A percentile compares a stretch with the other conserved stretches of the same genome.
phyloP scores from a whole-genome alignment of 306 rosid genomes.

The Purshia tridentata region DNA sequence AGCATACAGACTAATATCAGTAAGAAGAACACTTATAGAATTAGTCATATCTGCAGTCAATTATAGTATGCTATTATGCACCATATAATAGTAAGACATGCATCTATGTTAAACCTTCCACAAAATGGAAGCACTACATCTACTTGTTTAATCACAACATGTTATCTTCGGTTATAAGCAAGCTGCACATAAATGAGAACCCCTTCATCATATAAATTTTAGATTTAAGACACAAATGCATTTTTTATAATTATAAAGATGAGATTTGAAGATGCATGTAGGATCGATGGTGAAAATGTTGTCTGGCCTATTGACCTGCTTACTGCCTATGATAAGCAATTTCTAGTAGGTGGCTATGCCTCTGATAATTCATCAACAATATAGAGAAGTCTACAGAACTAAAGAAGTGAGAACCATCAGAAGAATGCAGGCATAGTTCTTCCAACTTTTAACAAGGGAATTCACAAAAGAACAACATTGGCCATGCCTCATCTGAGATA shows the following conservation, averaged over 20 bases:
- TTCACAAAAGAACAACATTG: no score
- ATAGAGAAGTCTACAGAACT: no score
- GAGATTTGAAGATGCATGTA: not conserved
- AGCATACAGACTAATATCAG: not conserved
- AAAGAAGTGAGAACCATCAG: no score
- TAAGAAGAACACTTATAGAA: not conserved
- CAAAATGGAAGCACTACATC: not conserved
- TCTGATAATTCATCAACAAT: no score
- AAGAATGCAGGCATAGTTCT: no score
- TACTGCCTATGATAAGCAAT: no score
- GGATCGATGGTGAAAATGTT: not conserved
- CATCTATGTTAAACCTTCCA: no score
- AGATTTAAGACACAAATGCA: not conserved
- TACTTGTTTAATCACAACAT: not conserved
- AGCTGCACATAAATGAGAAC: not conserved
- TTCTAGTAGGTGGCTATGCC: no score
- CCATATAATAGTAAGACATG: not conserved
- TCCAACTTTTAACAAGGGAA: no score
- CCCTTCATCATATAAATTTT: not conserved
- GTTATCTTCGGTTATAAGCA: not conserved
- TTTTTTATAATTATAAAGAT: not conserved
- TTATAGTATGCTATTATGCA: not conserved
- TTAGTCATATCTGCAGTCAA: no score
- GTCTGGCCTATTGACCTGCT: not conserved
- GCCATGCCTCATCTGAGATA: no score